Evolutionary conservation across 1,284 basidiomycete genomes (phyloP).

Genomic region (Ustilago esculenta): DNA sequence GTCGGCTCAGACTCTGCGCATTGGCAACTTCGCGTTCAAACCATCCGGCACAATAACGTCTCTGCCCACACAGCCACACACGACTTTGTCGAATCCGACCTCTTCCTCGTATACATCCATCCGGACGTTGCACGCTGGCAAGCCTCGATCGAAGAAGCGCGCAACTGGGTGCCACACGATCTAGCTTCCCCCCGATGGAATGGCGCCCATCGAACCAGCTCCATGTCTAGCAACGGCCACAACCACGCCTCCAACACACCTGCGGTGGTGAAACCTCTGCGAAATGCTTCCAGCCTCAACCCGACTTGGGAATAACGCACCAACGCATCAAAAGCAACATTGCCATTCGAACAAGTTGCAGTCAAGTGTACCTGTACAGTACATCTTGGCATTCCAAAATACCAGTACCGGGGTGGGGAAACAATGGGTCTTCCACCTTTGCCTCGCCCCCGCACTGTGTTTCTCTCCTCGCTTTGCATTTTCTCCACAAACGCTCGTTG

Average conservation of each 20-base stretch:
- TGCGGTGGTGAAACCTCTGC: conserved; percentile 13
- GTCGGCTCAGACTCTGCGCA: conserved; percentile 23
- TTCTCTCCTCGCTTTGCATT: too few relatives aligned
- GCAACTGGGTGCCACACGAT: conserved; percentile 34
- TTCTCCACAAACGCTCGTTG: too few relatives aligned
- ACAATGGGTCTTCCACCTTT: too few relatives aligned
- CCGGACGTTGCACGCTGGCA: conserved; percentile 26
- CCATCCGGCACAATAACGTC: conserved; percentile 25
- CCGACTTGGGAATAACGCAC: conserved; percentile 34
- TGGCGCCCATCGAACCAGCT: neutral
- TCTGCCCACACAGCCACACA: conserved; percentile 3
- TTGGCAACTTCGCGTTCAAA: conserved; percentile 41
- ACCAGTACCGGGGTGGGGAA: too few relatives aligned
- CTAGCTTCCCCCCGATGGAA: conserved; percentile 11
- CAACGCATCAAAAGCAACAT: too few relatives aligned
- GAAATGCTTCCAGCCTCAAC: conserved; percentile 23
- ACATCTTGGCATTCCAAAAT: too few relatives aligned
- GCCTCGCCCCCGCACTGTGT: too few relatives aligned
- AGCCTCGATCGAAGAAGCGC: conserved; percentile 30
- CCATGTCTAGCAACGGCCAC: neutral
- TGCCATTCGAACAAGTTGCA: too few relatives aligned
- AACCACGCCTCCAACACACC: too few relatives aligned
- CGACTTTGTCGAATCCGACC: conserved; percentile 41
- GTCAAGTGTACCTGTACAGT: too few relatives aligned
- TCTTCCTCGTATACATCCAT: conserved; percentile 41